Percentiles rank a stretch among this genome's conserved stretches.
These are phyloP conservation scores for Penicillium riverlandense DNA, from an alignment of 495 filamentous ascomycete species.

Conservation along the genomic window DNA sequence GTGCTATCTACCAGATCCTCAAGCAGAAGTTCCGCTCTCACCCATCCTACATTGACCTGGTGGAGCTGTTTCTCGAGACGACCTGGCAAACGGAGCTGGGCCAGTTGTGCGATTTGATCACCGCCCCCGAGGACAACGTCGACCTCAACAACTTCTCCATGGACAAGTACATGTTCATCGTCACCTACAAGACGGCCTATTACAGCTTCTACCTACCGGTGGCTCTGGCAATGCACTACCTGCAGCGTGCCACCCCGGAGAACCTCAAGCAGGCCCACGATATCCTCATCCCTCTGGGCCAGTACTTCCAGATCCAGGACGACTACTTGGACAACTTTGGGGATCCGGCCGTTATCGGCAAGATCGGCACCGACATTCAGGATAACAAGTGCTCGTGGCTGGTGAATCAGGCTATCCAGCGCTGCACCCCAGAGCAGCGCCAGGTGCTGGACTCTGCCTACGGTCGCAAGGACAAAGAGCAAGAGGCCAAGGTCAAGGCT, in stretches of 20 bases:
- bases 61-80: conserved; percentile 94
- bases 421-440: conserved; percentile 73
- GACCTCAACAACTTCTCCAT: conserved; percentile 89
- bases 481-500: conserved; percentile 79
- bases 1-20: conserved; percentile 79
- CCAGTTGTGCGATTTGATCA: conserved; percentile 89
- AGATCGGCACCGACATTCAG: conserved; percentile 97
- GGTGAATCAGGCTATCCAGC: conserved; percentile 82
- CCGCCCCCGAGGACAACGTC: conserved; percentile 82
- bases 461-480: conserved; percentile 74
- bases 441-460: conserved; percentile 75
- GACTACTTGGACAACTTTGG: conserved; percentile 98
- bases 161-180: conserved; percentile 96
- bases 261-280: conserved; percentile 82
- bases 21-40: conserved; percentile 88
- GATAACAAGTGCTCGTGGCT: conserved; percentile 99
- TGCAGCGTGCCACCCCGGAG: conserved; percentile 69
- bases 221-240: conserved; percentile 76
- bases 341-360: conserved; percentile 88
- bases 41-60: conserved; percentile 75
- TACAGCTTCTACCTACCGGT: conserved; percentile 98
- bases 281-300: conserved; percentile 95
- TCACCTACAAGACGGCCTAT: conserved; percentile 98
- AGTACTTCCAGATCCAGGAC: conserved; percentile 98
- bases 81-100: conserved; percentile 91